Evolutionary conservation across 164 flowering plant genomes (phyloP).

Genomic region (Brasenia schreberi): DNA sequence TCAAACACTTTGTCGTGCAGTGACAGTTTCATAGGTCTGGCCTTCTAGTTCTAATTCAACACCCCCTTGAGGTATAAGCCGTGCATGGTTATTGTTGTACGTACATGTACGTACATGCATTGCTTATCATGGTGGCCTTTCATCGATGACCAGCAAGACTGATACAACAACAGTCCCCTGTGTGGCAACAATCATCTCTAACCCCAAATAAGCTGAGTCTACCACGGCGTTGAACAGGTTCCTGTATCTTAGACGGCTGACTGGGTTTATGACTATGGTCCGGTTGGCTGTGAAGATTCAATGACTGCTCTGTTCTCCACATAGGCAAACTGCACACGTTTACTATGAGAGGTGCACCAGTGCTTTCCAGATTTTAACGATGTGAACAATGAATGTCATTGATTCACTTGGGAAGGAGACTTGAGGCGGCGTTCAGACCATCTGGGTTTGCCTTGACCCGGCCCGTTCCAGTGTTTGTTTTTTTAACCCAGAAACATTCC

Average conservation of each 20-base stretch:
- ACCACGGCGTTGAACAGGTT: conserved; percentile 5
- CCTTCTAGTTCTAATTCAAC: too few relatives aligned
- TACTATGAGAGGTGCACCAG: conserved; percentile 6
- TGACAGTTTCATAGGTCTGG: too few relatives aligned
- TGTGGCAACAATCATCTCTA: conserved; percentile 4
- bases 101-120: conserved; percentile 2
- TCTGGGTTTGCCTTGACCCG: too few relatives aligned
- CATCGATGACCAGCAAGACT: conserved; percentile 8
- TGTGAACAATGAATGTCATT: conserved; percentile 4
- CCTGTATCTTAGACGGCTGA: not conserved
- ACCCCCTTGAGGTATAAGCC: not conserved
- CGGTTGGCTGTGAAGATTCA: conserved; percentile 1
- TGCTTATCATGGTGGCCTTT: conserved; percentile 3
- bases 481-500: too few relatives aligned
- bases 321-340: conserved; percentile 7
- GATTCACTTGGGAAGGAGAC: conserved; percentile 11
- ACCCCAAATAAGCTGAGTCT: conserved; percentile 1
- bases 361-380: not conserved
- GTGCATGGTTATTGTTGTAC: conserved; percentile 1
- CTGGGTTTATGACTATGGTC: conserved; percentile 2
- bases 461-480: too few relatives aligned
- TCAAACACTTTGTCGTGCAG: too few relatives aligned
- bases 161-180: conserved; percentile 1
- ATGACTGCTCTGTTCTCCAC: not conserved
- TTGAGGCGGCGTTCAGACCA: conserved; percentile 7